Evolutionary conservation across 257 asterid genomes (phyloP), one percentile per base, ranked within the genome.

Genomic region (Ocimum tenuiflorum): DNA sequence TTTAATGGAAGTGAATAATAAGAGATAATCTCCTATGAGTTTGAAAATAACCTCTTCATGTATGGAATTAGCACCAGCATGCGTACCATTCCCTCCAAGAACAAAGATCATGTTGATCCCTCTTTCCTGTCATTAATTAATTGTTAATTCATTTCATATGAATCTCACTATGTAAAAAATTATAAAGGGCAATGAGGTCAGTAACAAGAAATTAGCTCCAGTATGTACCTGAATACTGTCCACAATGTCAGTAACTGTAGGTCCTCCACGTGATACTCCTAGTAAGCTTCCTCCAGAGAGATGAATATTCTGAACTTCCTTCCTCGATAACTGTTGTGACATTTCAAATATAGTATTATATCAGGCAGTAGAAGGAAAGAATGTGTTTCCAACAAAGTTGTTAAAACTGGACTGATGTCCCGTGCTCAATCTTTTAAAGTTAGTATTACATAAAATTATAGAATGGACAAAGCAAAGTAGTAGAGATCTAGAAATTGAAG

Each of bases 181-280:
- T 20, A 27, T 45, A 22, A 18, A 41, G 48, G 49, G 24, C 12
- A 15, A 51, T 23, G 39, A 58, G 43, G 19, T 20, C 4, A 65
- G 42, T 58, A 65, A 70, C 48, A 48, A 42, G 38, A 65, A 41
- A 51, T 39, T 31, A 41, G 22, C 42, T 52, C 42, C 67, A 39
- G 8, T 48, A 49, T 49, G 43, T 75, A 89, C 99, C 95, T 87
- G 84, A 87, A 92, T 80, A 52, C 87, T 77, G 81, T 89, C 96
- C 63, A 89, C 99, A 60, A 92, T 92, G 35, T 87, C 91, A 70
- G 70, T 76, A 72, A 92, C 84, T 65, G 83, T 68, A 54, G 96
- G 99, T 70, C 95, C 96, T 45, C 99, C 99, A 23, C 99, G 99
- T 31, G 99, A 92, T 47, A 92, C 97, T 78, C 99, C 99, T 59